phyloP scores from a whole-genome alignment of 2,329 filamentous ascomycete genomes.

The Trichoderma koningii region DNA sequence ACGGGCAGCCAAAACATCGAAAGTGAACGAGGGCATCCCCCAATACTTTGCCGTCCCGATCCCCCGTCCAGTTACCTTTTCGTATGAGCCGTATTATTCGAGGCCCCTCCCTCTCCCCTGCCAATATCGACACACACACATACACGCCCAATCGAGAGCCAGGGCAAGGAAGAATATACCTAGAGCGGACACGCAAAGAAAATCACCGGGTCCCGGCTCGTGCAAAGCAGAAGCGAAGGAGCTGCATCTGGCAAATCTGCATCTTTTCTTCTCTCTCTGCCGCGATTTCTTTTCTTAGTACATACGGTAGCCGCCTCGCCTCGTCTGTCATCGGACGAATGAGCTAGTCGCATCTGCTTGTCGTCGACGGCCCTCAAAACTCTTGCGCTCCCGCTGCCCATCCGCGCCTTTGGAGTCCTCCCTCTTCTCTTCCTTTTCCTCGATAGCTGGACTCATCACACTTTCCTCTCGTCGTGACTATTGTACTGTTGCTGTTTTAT shows the following conservation, averaged over 20 bases:
- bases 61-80: neutral
- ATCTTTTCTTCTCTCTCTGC: neutral
- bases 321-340: slow-evolving; percentile 39
- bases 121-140: neutral
- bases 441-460: slow-evolving; percentile 60
- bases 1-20: neutral
- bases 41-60: no score
- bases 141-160: neutral
- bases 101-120: neutral
- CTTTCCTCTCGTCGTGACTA: slow-evolving; percentile 41
- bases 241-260: neutral
- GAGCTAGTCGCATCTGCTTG: slow-evolving; percentile 33
- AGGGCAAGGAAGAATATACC: neutral
- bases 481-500: slow-evolving; percentile 27
- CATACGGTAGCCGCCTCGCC: slow-evolving; percentile 39
- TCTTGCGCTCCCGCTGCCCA: slow-evolving; percentile 47
- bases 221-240: slow-evolving; percentile 2
- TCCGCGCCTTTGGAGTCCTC: slow-evolving; percentile 35
- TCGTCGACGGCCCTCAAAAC: slow-evolving; percentile 52
- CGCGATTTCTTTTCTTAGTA: slow-evolving; percentile 28
- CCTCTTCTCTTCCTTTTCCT: slow-evolving; percentile 42
- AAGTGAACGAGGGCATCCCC: no score
- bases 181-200: no score
- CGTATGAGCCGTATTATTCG: neutral
- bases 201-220: neutral